These are phyloP conservation scores for Apiospora pterosperma DNA, from an alignment of 2,329 filamentous ascomycete genomes.

Conservation along the genomic window DNA sequence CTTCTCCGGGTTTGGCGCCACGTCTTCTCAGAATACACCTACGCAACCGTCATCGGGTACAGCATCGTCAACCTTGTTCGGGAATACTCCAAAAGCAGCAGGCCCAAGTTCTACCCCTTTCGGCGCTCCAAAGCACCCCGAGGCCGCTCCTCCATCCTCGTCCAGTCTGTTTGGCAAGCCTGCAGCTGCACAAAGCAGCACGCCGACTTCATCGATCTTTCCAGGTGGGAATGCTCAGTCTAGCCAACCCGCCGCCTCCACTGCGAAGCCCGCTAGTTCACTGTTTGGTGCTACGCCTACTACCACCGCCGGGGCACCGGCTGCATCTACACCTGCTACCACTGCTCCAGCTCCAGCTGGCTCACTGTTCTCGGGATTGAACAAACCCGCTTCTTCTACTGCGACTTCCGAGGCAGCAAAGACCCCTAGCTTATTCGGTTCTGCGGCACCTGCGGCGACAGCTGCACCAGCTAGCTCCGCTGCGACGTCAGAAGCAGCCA, in stretches of 20 bases:
- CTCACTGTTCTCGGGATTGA: conserved; percentile 13
- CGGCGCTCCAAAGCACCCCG: conserved; percentile 17
- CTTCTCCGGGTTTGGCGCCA: conserved; percentile 27
- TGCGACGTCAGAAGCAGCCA: conserved; percentile 24
- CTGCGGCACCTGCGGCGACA: conserved; percentile 18
- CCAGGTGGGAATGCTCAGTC: not conserved
- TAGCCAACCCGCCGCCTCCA: conserved; percentile 15
- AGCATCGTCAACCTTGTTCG: conserved; percentile 14
- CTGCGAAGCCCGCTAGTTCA: conserved; percentile 16
- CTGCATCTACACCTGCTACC: conserved; percentile 16
- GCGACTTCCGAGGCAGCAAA: conserved; percentile 26
- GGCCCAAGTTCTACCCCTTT: conserved; percentile 13
- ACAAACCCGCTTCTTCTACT: conserved; percentile 17
- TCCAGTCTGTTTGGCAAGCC: conserved; percentile 17
- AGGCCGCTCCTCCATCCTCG: conserved; percentile 9
- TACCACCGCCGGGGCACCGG: conserved; percentile 2
- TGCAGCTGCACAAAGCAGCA: not conserved
- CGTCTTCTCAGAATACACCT: conserved; percentile 23
- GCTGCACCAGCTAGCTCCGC: conserved; percentile 21
- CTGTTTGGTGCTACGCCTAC: conserved; percentile 16
- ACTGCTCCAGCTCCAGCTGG: conserved; percentile 14
- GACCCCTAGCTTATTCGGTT: conserved; percentile 25
- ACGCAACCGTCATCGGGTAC: conserved; percentile 18
- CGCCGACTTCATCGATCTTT: conserved; percentile 13
- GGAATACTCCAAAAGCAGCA: conserved; percentile 1